Evolutionary conservation across 768 basidiomycete species (phyloP), one percentile per base, ranked within the genome.

Genomic region (Neoboletus brunneissimus): DNA sequence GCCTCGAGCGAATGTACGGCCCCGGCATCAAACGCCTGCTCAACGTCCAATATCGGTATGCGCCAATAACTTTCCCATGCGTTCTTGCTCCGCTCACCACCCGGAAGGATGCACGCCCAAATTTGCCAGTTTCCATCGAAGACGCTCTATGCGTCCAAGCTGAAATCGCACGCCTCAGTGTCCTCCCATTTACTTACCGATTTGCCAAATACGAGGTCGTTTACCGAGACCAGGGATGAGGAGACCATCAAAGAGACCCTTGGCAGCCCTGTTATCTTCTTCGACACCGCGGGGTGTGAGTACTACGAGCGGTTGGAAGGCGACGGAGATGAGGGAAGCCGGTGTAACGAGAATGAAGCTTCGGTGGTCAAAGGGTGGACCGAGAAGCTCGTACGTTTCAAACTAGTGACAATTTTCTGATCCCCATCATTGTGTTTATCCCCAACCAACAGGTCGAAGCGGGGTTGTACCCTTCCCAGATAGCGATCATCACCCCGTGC

Each of bases 321-420:
- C 0, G 87, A 87, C 54, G 77, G 79, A n/a, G 91, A 93, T 64
- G 94, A 96, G 64, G 94, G 94, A 0, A 95, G 92, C 60, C 81
- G 87, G 59, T 88, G 85, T 62, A 99, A 99, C 64, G 95, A 96
- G 74, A 98, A 99, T 65, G 97, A 99, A 65, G 94, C 87, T 0
- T 84, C 80, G 12, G 82, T 97, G 11, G 94, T 95, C 2, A 85
- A 83, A 66, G 81, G 79, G 54, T 95, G 93, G 88, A 85, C 92
- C 0, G 82, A 87, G 42, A 86, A 81, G 64, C 73, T 98, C 70
- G 94, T 94, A 58, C 56, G 82, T 44, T 13, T 40, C 3, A 10
- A 25, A 10, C 27, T 3, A 27, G 27, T 6, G 4, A 27, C 27
- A 27, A 4, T 27, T 27, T 27, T 27, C 7, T 27, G 4, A 5